phyloP scores from a whole-genome alignment of 768 basidiomycete species.

The Russula foetens region DNA sequence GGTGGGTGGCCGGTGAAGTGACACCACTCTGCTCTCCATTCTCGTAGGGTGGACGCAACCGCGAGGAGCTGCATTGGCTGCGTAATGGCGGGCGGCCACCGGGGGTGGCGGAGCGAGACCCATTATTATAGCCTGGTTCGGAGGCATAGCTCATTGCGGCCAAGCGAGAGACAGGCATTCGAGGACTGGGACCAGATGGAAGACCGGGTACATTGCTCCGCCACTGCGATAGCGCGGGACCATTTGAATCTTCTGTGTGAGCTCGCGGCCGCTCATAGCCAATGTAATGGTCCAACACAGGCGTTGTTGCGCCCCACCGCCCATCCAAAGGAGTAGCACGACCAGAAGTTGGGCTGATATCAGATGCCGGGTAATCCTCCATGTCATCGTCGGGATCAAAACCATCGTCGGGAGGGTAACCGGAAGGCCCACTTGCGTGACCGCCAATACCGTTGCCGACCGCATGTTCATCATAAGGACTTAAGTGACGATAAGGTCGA shows the following conservation, averaged over 20 bases:
- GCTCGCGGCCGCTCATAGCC: conserved; percentile 19
- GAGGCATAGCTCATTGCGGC: conserved; percentile 16
- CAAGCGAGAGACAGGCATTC: conserved; percentile 4
- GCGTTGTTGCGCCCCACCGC: conserved; percentile 33
- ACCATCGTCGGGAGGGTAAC: conserved; percentile 55
- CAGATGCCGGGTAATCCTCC: conserved; percentile 62
- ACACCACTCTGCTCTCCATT: conserved; percentile 1
- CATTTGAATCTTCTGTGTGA: conserved; percentile 19
- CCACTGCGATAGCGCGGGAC: conserved; percentile 18
- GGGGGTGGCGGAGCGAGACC: neutral
- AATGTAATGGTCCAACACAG: conserved; percentile 13
- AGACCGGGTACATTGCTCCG: conserved; percentile 17
- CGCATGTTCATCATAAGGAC: conserved; percentile 15
- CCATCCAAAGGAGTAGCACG: conserved; percentile 65
- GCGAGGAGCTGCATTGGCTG: conserved; percentile 14
- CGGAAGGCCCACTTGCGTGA: conserved; percentile 39
- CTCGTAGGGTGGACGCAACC: conserved; percentile 16
- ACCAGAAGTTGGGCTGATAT: conserved; percentile 43
- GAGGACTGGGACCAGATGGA: conserved; percentile 13
- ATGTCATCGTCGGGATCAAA: conserved; percentile 72
- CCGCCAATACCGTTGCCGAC: conserved; percentile 22
- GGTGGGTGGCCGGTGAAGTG: conserved; percentile 18
- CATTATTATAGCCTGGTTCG: conserved; percentile 5
- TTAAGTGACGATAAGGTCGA: conserved; percentile 17
- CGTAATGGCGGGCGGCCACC: conserved; percentile 14